A percentile compares a stretch with the other conserved stretches of the same genome.
These are phyloP conservation scores for Ceratocystis harringtonii DNA, from an alignment of 2,329 filamentous ascomycete species.

Conservation along the genomic window DNA sequence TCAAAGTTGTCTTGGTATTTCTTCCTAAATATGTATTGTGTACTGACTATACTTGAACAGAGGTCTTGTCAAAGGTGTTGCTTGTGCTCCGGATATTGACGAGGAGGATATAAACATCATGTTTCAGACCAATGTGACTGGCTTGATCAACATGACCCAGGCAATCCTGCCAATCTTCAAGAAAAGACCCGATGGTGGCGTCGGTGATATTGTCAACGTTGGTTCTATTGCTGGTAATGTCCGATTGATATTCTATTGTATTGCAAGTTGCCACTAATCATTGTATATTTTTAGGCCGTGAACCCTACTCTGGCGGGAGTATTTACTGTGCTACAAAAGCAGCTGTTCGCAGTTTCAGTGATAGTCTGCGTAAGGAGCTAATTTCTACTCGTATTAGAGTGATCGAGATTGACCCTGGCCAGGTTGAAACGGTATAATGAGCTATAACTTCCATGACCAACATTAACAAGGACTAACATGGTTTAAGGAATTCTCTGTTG, in stretches of 20 bases:
- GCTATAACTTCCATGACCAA: not conserved
- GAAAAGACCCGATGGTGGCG: constrained; percentile 55
- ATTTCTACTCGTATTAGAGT: constrained; percentile 66
- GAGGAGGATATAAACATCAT: constrained; percentile 72
- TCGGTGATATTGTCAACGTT: constrained; percentile 89
- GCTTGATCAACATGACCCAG: constrained; percentile 93
- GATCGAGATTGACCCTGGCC: constrained; percentile 80
- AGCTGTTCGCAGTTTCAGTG: constrained; percentile 71
- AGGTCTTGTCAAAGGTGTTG: constrained; percentile 78
- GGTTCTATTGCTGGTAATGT: constrained; percentile 65
- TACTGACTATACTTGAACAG: constrained; percentile 29
- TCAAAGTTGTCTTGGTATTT: too few relatives aligned
- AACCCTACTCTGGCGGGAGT: constrained; percentile 68
- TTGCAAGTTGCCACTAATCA: not conserved
- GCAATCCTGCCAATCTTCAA: constrained; percentile 73
- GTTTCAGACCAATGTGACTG: constrained; percentile 87
- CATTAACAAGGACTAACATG: constrained; percentile 10
- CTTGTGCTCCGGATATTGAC: constrained; percentile 67
- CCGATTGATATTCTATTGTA: not conserved
- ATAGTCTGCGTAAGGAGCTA: constrained; percentile 67
- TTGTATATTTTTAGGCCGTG: constrained; percentile 37
- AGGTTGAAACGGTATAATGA: constrained; percentile 65
- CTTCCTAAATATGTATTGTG: too few relatives aligned
- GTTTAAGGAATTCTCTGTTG: constrained; percentile 61
- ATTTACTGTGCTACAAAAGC: constrained; percentile 94